Percentiles rank a stretch among this genome's conserved stretches.
Evolutionary conservation across 2,329 filamentous ascomycete genomes (phyloP).

Genomic region (Sporothrix phasma): DNA sequence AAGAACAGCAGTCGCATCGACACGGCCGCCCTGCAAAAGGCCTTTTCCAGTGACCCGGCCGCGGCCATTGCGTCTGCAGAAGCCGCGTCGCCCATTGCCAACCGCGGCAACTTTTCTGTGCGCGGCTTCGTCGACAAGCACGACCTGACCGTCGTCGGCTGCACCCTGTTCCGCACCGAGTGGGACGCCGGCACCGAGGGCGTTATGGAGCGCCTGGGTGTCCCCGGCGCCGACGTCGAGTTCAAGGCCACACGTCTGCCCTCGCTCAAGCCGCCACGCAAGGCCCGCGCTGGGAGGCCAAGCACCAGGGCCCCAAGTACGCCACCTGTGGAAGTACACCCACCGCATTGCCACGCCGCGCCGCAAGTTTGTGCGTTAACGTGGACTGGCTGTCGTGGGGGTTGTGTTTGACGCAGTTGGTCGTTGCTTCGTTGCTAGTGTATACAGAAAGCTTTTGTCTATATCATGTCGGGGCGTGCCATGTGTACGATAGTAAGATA

Average conservation of each 20-base stretch:
- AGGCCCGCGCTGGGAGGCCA: constrained; percentile 55
- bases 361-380: constrained; percentile 22
- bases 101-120: constrained; percentile 61
- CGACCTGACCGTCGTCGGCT: constrained; percentile 62
- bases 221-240: constrained; percentile 71
- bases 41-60: constrained; percentile 28
- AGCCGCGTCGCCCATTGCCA: not conserved
- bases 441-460: not conserved
- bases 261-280: constrained; percentile 52
- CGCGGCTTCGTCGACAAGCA: constrained; percentile 65
- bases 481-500: constrained; percentile 16
- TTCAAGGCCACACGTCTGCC: constrained; percentile 72
- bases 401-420: not conserved
- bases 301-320: constrained; percentile 55
- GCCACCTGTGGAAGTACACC: constrained; percentile 54
- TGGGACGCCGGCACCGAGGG: constrained; percentile 85
- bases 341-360: constrained; percentile 39
- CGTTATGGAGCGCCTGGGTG: constrained; percentile 72
- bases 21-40: constrained; percentile 43
- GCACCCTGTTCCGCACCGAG: constrained; percentile 74
- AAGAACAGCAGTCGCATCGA: constrained; percentile 42
- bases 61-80: not conserved
- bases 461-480: not conserved
- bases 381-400: not conserved
- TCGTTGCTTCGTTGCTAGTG: not conserved